Evolutionary conservation across 2,329 filamentous ascomycete genomes (phyloP).

Genomic region (Aciculosporium take): DNA sequence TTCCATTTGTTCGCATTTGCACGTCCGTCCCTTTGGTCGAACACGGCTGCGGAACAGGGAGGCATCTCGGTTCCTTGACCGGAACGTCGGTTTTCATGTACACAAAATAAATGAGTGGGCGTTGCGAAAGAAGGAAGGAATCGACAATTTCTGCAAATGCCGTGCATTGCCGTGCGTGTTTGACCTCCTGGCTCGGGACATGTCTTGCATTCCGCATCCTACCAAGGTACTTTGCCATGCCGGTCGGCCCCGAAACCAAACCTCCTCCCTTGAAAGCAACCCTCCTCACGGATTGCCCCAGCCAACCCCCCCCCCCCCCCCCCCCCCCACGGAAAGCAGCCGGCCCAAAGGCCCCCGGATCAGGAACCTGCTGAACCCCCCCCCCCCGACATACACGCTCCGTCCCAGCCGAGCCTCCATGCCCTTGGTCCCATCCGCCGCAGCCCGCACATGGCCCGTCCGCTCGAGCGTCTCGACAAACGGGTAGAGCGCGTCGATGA

Average conservation of each 20-base stretch:
- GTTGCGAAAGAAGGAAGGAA: background rate
- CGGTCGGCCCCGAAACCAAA: too few relatives aligned
- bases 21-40: too few relatives aligned
- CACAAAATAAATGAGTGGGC: background rate
- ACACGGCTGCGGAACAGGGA: too few relatives aligned
- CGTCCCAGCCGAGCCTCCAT: constrained; percentile 79
- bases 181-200: too few relatives aligned
- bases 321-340: constrained; percentile 71
- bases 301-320: constrained; percentile 60
- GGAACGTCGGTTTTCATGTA: background rate
- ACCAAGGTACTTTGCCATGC: too few relatives aligned
- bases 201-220: background rate
- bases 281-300: constrained; percentile 16
- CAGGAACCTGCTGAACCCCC: constrained; percentile 34
- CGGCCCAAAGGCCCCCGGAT: constrained; percentile 58
- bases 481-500: constrained; percentile 79
- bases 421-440: constrained; percentile 71
- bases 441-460: constrained; percentile 53
- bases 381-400: constrained; percentile 30
- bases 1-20: background rate
- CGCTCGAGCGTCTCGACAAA: constrained; percentile 61
- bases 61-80: too few relatives aligned
- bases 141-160: background rate
- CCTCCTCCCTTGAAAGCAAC: background rate
- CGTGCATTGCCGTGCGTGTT: too few relatives aligned